A percentile compares a stretch with the other conserved stretches of the same genome.
These are phyloP conservation scores for Trametes villosa DNA, from an alignment of 768 basidiomycete species.

Conservation along the genomic window DNA sequence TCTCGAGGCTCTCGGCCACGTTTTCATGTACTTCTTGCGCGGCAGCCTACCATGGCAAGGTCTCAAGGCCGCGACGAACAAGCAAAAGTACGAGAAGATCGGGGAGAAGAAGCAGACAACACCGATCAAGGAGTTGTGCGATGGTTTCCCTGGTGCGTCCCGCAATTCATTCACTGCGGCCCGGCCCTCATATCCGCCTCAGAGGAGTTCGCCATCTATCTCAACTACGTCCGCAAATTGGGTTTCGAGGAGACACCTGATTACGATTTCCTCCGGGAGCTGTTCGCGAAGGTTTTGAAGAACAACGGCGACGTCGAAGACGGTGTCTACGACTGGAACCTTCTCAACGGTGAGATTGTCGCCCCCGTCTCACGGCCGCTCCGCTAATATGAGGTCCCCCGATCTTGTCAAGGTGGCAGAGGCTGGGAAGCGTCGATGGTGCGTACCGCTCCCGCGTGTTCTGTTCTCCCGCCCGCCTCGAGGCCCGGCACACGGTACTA, in stretches of 20 bases:
- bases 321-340: conserved; percentile 95
- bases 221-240: conserved; percentile 98
- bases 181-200: conserved; percentile 18
- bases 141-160: conserved; percentile 86
- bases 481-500: conserved; percentile 3
- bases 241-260: conserved; percentile 99
- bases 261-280: conserved; percentile 95
- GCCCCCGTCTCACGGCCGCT: conserved; percentile 3
- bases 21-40: conserved; percentile 99
- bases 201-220: conserved; percentile 99
- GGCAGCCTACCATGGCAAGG: conserved; percentile 99
- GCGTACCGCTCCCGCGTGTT: conserved; percentile 34
- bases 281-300: conserved; percentile 94
- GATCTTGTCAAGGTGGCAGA: conserved; percentile 65
- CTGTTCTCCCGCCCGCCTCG: conserved; percentile 3
- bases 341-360: conserved; percentile 68
- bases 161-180: not conserved
- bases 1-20: conserved; percentile 97
- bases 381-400: conserved; percentile 5
- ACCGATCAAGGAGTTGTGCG: conserved; percentile 94
- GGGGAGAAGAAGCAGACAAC: conserved; percentile 99
- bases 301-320: conserved; percentile 91
- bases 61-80: conserved; percentile 98
- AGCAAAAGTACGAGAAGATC: conserved; percentile 99
- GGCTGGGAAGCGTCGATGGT: conserved; percentile 91